These are phyloP conservation scores for Backusella mclennaniae DNA, from an alignment of 192 early-diverging fungal species.

Conservation along the genomic window DNA sequence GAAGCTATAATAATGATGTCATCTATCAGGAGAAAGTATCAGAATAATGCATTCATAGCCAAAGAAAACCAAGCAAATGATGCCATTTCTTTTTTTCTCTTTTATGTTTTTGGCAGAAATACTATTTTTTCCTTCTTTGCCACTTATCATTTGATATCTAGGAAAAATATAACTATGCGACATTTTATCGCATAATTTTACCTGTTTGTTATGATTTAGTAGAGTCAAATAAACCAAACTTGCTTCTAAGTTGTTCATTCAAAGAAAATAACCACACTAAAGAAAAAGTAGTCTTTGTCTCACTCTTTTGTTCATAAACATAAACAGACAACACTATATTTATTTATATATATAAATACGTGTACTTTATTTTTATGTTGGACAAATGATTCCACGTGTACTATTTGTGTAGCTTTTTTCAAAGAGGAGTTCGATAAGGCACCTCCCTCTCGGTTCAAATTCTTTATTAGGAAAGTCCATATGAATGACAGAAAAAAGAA, in stretches of 20 bases:
- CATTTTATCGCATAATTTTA: not conserved
- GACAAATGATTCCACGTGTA: conserved; percentile 4
- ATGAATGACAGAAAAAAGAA: not conserved
- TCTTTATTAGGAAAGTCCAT: conserved; percentile 6
- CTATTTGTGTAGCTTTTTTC: conserved; percentile 2
- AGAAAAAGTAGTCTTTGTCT: not conserved
- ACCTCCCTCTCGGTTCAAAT: not conserved
- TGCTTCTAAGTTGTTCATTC: not conserved
- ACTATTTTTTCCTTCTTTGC: not conserved
- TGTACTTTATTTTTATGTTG: not conserved
- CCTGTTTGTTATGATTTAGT: not conserved
- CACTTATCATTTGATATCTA: not conserved
- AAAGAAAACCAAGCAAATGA: conserved; percentile 1
- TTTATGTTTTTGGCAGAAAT: not conserved
- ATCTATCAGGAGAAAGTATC: not conserved
- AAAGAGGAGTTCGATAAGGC: conserved; percentile 4
- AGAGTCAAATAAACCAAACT: not conserved
- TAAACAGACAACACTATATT: not conserved
- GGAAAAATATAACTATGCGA: not conserved
- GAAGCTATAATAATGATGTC: not conserved
- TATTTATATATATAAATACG: not conserved
- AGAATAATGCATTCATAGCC: not conserved
- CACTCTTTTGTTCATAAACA: not conserved
- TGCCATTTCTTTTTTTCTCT: not conserved
- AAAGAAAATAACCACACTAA: not conserved